Conservation (phyloP, 2,329 filamentous ascomycete genomes). For the Pseudonectria buxi region DNA sequence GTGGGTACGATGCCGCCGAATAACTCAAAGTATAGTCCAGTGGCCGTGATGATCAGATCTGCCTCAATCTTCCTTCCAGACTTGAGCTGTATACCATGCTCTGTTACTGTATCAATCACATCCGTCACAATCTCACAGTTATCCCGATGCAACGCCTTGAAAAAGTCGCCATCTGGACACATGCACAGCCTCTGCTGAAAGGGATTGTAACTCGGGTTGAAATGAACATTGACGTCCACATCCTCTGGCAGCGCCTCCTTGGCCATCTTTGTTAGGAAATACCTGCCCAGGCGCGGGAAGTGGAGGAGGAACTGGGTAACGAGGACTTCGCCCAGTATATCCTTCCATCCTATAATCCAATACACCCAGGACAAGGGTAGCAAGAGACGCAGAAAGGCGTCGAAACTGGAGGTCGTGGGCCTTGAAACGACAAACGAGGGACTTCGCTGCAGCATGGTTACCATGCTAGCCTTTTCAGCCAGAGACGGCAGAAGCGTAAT, state of each 20-base stretch:
- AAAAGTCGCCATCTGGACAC: conserved; percentile 52
- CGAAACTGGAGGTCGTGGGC: conserved; percentile 32
- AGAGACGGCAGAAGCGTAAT: conserved; percentile 69
- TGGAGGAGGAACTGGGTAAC: conserved; percentile 27
- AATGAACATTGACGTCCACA: conserved; percentile 53
- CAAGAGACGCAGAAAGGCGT: conserved; percentile 31
- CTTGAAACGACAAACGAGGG: conserved; percentile 63
- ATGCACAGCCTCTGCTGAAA: conserved; percentile 74
- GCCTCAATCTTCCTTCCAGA: conserved; percentile 47
- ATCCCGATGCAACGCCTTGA: conserved; percentile 37
- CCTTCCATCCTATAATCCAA: conserved; percentile 42
- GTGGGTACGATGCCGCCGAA: conserved; percentile 45
- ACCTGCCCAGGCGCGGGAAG: conserved; percentile 19
- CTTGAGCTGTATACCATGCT: conserved; percentile 39
- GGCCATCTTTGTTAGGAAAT: conserved; percentile 35
- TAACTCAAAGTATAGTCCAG: conserved; percentile 55
- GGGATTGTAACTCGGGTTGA: conserved; percentile 57
- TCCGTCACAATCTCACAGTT: conserved; percentile 46
- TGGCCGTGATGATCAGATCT: conserved; percentile 65
- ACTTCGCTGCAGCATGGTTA: conserved; percentile 77
- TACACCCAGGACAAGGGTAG: conserved; percentile 43
- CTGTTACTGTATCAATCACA: conserved; percentile 43
- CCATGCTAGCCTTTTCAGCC: conserved; percentile 54
- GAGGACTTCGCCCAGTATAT: conserved; percentile 39
- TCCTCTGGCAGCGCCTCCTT: conserved; percentile 44